Percentiles rank a stretch among this genome's conserved stretches.
These are phyloP conservation scores for Nemania abortiva DNA, from an alignment of 2,329 filamentous ascomycete species.

Conservation along the genomic window DNA sequence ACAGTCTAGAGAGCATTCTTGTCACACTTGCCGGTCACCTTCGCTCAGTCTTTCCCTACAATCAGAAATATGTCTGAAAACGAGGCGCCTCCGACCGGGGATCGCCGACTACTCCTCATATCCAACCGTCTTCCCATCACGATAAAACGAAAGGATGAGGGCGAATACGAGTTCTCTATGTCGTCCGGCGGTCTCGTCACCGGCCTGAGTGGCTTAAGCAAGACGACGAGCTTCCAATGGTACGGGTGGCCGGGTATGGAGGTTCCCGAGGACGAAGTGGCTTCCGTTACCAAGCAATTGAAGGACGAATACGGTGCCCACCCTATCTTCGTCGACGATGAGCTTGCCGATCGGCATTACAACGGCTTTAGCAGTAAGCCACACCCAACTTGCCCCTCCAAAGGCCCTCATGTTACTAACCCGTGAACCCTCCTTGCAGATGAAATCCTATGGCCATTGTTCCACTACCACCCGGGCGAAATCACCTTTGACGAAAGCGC, in stretches of 20 bases:
- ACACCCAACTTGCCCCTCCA: slow-evolving; percentile 10
- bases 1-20: slow-evolving; percentile 4
- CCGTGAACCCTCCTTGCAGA: slow-evolving; percentile 63
- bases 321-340: slow-evolving; percentile 92
- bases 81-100: slow-evolving; percentile 43
- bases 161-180: slow-evolving; percentile 93
- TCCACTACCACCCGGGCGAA: slow-evolving; percentile 98
- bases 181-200: slow-evolving; percentile 96
- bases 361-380: slow-evolving; percentile 94
- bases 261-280: slow-evolving; percentile 85
- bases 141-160: slow-evolving; percentile 92
- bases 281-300: slow-evolving; percentile 78
- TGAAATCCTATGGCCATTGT: slow-evolving; percentile 97
- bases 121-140: slow-evolving; percentile 97
- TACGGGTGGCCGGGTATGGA: slow-evolving; percentile 98
- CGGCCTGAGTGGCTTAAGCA: slow-evolving; percentile 89
- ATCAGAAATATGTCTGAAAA: slow-evolving; percentile 43
- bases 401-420: slow-evolving; percentile 22
- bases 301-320: slow-evolving; percentile 90
- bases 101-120: slow-evolving; percentile 77
- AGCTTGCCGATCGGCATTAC: slow-evolving; percentile 94
- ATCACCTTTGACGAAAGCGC: slow-evolving; percentile 97
- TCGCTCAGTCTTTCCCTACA: background rate
- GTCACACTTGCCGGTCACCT: background rate
- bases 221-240: slow-evolving; percentile 96